Base-by-base conservation (phyloP, 768 basidiomycete species). In the Trametopsis cervina region DNA sequence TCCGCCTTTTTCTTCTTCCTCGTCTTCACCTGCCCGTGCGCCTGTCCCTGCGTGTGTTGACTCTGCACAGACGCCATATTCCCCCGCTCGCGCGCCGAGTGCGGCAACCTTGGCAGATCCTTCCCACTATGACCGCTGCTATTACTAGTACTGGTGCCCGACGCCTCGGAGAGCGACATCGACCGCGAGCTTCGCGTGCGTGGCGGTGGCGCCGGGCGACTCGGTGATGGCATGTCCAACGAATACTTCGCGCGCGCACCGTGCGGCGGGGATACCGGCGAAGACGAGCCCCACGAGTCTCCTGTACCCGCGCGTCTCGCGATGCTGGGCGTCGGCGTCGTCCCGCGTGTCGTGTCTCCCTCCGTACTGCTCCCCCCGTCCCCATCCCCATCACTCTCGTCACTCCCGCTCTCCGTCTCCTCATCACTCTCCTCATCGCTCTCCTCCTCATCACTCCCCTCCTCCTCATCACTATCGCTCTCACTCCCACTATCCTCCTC, bases 121-220 rank as follows among this genome's bases (percentile, higher is more conserved):
- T 59, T 56, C 73, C 40, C 2, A 17, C 46, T 33, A 7, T 9
- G 22, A 10, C 12, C 5, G 22, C 35, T 38, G 24, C 47, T 26
- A n/a, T n/a, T n/a, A n/a, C n/a, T n/a, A n/a, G n/a, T n/a, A n/a
- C n/a, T n/a, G n/a, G n/a, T n/a, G n/a, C n/a, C n/a, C n/a, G n/a
- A n/a, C 12, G 33, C 40, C 40, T 22, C 13, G 21, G 10, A 33
- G 9, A 33, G 15, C 15, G 60, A 71, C 66, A 76, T 66, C 18
- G 79, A 80, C 50, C 71, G 72, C 29, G 69, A 62, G 26, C 63
- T 64, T 46, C 66, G 74, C 15, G 81, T 66, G 2, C 80, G 77
- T 44, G 72, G 52, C 1, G 80, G 17, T 33, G 48, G 21, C 42
- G 54, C 33, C 53, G 51, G 38, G 26, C 54, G 45, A 48, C 54